Base-by-base conservation (phyloP, 2,329 filamentous ascomycete genomes). In the Cryphonectria japonica region DNA sequence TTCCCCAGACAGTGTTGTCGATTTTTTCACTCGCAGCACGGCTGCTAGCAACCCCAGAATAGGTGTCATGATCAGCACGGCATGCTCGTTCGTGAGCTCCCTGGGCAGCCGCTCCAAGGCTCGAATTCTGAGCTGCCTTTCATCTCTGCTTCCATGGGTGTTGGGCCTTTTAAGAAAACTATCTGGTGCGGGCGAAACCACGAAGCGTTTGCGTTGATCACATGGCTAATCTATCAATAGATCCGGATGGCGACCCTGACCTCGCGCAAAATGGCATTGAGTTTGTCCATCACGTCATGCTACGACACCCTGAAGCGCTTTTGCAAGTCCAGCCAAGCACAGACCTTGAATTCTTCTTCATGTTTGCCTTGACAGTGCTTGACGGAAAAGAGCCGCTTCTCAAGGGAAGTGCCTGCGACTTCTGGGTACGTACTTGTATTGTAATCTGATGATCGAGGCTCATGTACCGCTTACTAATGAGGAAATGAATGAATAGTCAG, bases 251-350 rank as follows among this genome's bases (percentile, higher is more conserved):
- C 62, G 93, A 95, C 71, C 87, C 89, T 0, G 92, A 94, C 74
- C 84, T 95, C 14, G 85, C 92, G 1, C 91, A 95, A 74, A 89
- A 90, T 70, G 90, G 90, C 66, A 91, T 95, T 65, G 91, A 94
- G 69, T 90, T 95, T 71, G 83, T 92, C 11, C 87, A 88, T 69
- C 88, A 88, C 37, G 83, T 94, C 67, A 82, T 93, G 72, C 84
- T 84, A 13, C 88, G 87, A 69, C 87, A 90, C 69, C 84, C 90
- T 0, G 82, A 84, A n/a, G 84, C 91, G 9, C 81, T 95, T 5
- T 85, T 93, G 65, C 81, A 79, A 6, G 80, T 88, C 11, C 86
- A 90, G 67, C 84, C 88, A 4, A 79, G 85, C 14, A 84, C 86
- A 0, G 83, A 86, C 14, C 83, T 92, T 0, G 89, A 92, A 71